Base-by-base conservation (phyloP, 2,329 filamentous ascomycete genomes). In the Trichoderma sp. region DNA sequence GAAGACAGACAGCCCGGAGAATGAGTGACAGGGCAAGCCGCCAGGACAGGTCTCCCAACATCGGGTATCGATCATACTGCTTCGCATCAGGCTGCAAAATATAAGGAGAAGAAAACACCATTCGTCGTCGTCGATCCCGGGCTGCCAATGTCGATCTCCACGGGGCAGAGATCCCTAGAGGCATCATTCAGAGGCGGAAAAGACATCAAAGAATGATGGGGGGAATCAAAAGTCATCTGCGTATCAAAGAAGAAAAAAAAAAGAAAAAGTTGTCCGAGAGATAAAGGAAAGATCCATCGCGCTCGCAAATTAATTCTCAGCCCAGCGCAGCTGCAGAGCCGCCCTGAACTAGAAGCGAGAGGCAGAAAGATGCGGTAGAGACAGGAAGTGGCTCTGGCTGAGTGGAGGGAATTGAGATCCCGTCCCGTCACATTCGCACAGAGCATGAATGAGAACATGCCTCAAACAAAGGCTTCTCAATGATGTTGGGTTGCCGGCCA, bases 161-260 rank as follows among this genome's bases (percentile, higher is more conserved):
- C 19, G 21, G 21, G 52, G 26, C 10, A 14, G 41, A 30, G 45
- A 52, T 50, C 47, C 56, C 55, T 5, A 54, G 64, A 48, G 43
- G 12, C 14, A 44, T 44, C 54, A 19, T 30, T 63, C 19, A 45
- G 51, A 44, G 59, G 28, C 30, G 28, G 68, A 70, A 66, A 68
- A 3, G 54, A 71, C 69, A 64, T 66, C 69, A 51, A 72, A 70
- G 66, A 72, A 69, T 63, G 64, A 47, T 50, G 52, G 62, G 62
- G 62, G 34, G 62, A 64, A 64, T 64, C 62, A 64, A 64, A 55
- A 43, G 67, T 67, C 56, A 56, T 60, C 59, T 55, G 45, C 60
- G n/a, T 28, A 56, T 56, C 51, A 48, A 45, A 26, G 41, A 26
- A 57, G 34, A 62, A 62, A 55, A 65, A 30, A 50, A 3, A 7